These are phyloP conservation scores for Hordeum vulgare DNA, from an alignment of 176 grass and related monocot species.

Conservation along the genomic window MorexV3_pseudomolecules_assembly NC_058523.1:560942719-560943218, in stretches of 20 bases:
- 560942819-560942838: too few relatives aligned
- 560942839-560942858: too few relatives aligned
- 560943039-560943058: too few relatives aligned
- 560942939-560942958: neutral
- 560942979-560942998: neutral
- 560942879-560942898: too few relatives aligned
- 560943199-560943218: neutral
- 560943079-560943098: too few relatives aligned
- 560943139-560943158: neutral
- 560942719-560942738: constrained; percentile 85
- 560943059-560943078: too few relatives aligned
- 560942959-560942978: neutral
- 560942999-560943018: neutral
- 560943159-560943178: neutral
- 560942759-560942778: constrained; percentile 73
- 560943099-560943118: neutral
- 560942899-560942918: too few relatives aligned
- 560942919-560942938: neutral
- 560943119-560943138: neutral
- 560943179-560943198: neutral
- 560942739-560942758: constrained; percentile 77
- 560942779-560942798: constrained; percentile 33
- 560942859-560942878: too few relatives aligned
- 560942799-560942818: constrained; percentile 36
- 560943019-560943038: too few relatives aligned